Percentiles rank a stretch among this genome's conserved stretches.
These are phyloP conservation scores for Lachnellula cervina DNA, from an alignment of 2,329 filamentous ascomycete genomes.

Conservation along the genomic window DNA sequence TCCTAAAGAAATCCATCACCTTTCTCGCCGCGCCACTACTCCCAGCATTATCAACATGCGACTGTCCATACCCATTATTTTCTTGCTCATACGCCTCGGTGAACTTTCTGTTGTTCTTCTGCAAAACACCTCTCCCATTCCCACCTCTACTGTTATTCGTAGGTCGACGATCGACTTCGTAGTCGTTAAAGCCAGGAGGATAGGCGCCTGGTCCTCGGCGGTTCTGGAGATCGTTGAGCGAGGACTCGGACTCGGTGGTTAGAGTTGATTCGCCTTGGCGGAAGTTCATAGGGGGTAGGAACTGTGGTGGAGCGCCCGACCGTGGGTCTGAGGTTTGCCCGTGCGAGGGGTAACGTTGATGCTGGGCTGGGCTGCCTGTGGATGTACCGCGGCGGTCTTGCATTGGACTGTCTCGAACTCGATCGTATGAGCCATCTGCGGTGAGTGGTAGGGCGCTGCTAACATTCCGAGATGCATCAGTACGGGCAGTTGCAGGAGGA, in stretches of 20 bases:
- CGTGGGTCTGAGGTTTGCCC: conserved; percentile 23
- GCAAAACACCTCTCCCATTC: conserved; percentile 54
- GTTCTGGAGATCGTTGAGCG: conserved; percentile 24
- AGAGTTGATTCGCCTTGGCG: conserved; percentile 26
- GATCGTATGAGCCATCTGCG: conserved; percentile 27
- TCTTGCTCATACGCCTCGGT: conserved; percentile 82
- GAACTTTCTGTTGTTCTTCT: conserved; percentile 84
- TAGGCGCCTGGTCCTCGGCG: conserved; percentile 17
- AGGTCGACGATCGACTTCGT: conserved; percentile 24
- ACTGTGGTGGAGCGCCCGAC: conserved; percentile 20
- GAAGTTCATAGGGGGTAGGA: conserved; percentile 27
- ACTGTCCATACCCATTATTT: conserved; percentile 51
- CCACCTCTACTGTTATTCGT: conserved; percentile 8
- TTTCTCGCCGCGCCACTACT: conserved; percentile 83
- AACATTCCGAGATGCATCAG: conserved; percentile 17
- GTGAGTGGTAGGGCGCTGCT: conserved; percentile 18
- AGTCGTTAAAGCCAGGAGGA: conserved; percentile 22
- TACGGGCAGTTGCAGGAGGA: conserved; percentile 18
- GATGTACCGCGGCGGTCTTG: conserved; percentile 35
- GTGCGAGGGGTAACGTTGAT: conserved; percentile 28
- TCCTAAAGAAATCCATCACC: conserved; percentile 97
- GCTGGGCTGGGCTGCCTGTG: conserved; percentile 37
- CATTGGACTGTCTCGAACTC: conserved; percentile 27
- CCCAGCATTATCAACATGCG: conserved; percentile 61
- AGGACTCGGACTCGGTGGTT: conserved; percentile 30